Conservation (phyloP, 1,284 basidiomycete genomes). For the Papiliotrema nemorosa region DNA sequence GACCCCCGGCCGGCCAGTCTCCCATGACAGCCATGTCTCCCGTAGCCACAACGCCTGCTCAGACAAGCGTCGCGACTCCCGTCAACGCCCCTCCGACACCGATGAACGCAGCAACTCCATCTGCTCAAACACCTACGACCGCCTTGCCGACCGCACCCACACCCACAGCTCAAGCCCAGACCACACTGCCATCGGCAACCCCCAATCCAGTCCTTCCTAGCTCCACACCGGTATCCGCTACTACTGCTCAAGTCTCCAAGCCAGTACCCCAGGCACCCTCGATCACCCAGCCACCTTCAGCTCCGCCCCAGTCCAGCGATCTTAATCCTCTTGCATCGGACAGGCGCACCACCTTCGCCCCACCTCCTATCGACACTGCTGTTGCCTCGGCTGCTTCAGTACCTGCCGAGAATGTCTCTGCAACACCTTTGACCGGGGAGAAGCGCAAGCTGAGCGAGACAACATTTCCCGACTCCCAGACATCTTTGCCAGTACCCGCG, state of each 20-base stretch:
- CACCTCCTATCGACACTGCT: neutral
- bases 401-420: neutral
- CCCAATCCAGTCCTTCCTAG: too few relatives aligned
- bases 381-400: neutral
- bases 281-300: too few relatives aligned
- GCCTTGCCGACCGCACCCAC: neutral
- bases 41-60: neutral
- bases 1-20: too few relatives aligned
- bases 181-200: too few relatives aligned
- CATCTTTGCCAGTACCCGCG: conserved; percentile 10
- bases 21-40: too few relatives aligned
- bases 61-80: neutral
- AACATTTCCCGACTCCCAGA: neutral
- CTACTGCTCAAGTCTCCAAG: too few relatives aligned
- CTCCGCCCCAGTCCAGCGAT: neutral
- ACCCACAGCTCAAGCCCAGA: neutral
- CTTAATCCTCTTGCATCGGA: neutral
- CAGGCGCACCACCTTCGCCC: neutral
- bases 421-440: neutral
- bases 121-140: neutral
- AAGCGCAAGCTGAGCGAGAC: neutral
- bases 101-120: neutral
- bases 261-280: too few relatives aligned
- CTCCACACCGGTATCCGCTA: too few relatives aligned
- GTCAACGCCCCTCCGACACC: neutral